These are phyloP conservation scores for Erythrobasidium hasegawianum DNA, from an alignment of 1,284 basidiomycete genomes.

Conservation along the genomic window DNA sequence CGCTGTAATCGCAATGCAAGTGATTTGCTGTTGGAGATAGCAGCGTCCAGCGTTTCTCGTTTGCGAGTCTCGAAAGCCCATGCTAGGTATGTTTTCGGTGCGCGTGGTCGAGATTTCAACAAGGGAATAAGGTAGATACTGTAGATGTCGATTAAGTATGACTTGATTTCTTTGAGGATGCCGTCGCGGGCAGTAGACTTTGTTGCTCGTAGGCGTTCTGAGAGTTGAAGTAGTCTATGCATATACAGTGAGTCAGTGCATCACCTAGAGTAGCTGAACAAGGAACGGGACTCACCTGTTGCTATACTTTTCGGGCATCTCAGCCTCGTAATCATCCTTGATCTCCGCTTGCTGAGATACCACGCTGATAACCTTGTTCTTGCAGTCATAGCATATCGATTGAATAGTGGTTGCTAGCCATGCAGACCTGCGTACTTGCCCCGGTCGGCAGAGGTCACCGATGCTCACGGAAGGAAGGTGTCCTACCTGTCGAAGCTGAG, in stretches of 20 bases:
- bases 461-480: neutral
- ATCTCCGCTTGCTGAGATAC: neutral
- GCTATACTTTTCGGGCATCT: neutral
- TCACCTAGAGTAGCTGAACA: neutral
- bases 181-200: no score
- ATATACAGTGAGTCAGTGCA: neutral
- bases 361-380: neutral
- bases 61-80: neutral
- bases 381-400: neutral
- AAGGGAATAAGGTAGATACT: neutral
- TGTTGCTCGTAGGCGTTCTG: neutral
- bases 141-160: neutral
- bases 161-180: neutral
- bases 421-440: neutral
- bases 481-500: conserved; percentile 5
- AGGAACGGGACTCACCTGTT: neutral
- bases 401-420: neutral
- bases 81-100: neutral
- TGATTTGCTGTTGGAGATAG: neutral
- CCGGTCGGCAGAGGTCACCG: neutral
- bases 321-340: neutral
- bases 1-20: neutral
- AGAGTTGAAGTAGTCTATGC: neutral
- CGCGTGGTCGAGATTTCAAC: neutral
- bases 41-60: neutral